Conservation (phyloP, 176 grass and related monocot species). For the Panicum miliaceum region DNA sequence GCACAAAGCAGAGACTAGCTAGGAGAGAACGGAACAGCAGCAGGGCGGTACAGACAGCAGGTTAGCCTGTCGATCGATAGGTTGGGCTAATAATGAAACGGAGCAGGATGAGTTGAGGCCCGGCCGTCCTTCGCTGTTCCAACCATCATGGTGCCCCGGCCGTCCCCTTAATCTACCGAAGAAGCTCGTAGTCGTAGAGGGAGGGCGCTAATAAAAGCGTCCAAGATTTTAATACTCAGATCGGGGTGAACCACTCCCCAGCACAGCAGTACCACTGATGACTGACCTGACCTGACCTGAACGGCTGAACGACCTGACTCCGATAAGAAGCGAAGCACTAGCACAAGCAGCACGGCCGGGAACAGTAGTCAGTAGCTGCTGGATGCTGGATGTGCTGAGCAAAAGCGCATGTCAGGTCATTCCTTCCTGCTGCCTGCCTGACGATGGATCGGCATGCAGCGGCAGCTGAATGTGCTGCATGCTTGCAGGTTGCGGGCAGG, state of each 20-base stretch:
- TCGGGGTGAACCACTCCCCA: background rate
- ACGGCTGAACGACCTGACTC: no score
- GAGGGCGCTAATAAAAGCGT: slow-evolving; percentile 46
- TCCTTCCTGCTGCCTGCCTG: no score
- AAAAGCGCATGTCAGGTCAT: no score
- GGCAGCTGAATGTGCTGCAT: no score
- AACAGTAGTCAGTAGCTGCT: no score
- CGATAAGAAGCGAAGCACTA: no score
- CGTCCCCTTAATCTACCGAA: slow-evolving; percentile 13
- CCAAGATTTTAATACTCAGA: slow-evolving; percentile 43
- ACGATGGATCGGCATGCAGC: no score
- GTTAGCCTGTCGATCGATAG: slow-evolving; percentile 4
- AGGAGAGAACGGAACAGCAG: background rate
- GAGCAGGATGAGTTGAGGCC: background rate
- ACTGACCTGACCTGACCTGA: no score
- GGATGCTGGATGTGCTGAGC: no score
- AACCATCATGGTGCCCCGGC: background rate
- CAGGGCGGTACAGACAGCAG: background rate
- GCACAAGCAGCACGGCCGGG: no score
- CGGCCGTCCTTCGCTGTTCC: slow-evolving; percentile 4
- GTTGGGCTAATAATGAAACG: background rate
- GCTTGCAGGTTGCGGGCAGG: background rate
- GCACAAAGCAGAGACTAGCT: background rate
- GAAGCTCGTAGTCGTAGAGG: background rate
- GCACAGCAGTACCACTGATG: background rate